Percentiles rank a stretch among this genome's conserved stretches.
These are phyloP conservation scores for Tribonema minus DNA, from an alignment of 108 stramenopile species.

Conservation along the genomic window DNA sequence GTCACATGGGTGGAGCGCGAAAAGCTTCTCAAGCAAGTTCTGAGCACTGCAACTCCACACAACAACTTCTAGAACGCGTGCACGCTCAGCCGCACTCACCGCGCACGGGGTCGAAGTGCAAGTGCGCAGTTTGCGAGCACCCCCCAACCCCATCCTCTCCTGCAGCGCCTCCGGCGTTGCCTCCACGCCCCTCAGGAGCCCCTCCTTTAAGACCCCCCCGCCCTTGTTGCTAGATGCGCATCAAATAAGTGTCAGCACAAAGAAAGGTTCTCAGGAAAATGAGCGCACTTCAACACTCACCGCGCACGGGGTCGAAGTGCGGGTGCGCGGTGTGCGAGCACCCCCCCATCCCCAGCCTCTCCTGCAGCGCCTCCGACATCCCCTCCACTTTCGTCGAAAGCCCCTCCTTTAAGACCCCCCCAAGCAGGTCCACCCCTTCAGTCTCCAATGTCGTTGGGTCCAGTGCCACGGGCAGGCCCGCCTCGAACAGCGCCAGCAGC, in stretches of 20 bases:
- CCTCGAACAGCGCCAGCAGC: constrained; percentile 56
- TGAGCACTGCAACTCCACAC: no score
- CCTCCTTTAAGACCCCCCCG: background rate
- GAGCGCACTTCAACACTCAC: no score
- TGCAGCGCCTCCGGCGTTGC: background rate
- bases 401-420: background rate
- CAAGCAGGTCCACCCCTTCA: background rate
- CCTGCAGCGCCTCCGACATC: background rate
- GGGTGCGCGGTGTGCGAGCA: background rate
- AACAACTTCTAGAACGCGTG: no score
- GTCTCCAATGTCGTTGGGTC: background rate
- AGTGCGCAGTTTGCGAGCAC: background rate
- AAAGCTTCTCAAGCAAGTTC: no score
- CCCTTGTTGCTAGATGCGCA: no score
- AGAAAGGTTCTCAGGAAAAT: no score
- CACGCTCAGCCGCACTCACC: no score
- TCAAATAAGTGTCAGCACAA: no score
- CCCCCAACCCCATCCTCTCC: background rate
- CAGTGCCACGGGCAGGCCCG: background rate
- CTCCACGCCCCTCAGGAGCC: background rate
- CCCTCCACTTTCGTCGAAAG: background rate
- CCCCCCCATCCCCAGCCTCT: background rate
- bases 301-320: background rate
- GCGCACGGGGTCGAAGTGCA: background rate
- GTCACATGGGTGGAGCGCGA: no score